Conservation (phyloP, 2,329 filamentous ascomycete genomes). For the Aschersonia sp. region DNA sequence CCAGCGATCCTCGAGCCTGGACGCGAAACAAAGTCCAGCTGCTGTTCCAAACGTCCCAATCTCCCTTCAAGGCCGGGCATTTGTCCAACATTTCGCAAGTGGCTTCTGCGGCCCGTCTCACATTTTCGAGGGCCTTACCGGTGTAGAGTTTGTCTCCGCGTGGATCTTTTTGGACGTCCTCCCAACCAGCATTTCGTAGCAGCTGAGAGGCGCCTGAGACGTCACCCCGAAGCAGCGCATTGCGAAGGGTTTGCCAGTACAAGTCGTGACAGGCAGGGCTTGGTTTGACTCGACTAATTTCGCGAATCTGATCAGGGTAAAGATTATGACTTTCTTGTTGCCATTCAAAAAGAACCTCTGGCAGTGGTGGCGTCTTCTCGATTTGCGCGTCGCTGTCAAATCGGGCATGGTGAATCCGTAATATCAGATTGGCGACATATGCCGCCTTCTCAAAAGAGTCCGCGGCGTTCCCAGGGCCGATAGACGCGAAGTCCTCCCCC, state of each 20-base stretch:
- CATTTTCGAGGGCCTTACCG: conserved; percentile 62
- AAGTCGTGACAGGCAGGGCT: conserved; percentile 62
- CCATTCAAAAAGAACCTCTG: conserved; percentile 74
- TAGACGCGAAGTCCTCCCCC: conserved; percentile 41
- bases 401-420: conserved; percentile 62
- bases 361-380: conserved; percentile 41
- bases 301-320: conserved; percentile 51
- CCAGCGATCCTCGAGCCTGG: conserved; percentile 52
- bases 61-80: conserved; percentile 54
- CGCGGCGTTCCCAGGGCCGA: conserved; percentile 49
- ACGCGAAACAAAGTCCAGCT: conserved; percentile 80
- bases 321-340: conserved; percentile 61
- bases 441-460: conserved; percentile 60
- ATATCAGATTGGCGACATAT: conserved; percentile 63
- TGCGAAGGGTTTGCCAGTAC: conserved; percentile 79
- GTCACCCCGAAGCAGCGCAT: conserved; percentile 60
- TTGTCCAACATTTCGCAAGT: conserved; percentile 55
- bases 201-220: conserved; percentile 52
- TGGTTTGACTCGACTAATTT: conserved; percentile 49
- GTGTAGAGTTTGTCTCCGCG: conserved; percentile 54
- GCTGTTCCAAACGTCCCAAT: conserved; percentile 75
- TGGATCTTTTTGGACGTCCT: conserved; percentile 55
- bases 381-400: conserved; percentile 22
- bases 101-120: conserved; percentile 55
- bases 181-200: conserved; percentile 65